Base-by-base conservation (phyloP, 805 yeast species). In the Wickerhamiella sorbophila region DNA sequence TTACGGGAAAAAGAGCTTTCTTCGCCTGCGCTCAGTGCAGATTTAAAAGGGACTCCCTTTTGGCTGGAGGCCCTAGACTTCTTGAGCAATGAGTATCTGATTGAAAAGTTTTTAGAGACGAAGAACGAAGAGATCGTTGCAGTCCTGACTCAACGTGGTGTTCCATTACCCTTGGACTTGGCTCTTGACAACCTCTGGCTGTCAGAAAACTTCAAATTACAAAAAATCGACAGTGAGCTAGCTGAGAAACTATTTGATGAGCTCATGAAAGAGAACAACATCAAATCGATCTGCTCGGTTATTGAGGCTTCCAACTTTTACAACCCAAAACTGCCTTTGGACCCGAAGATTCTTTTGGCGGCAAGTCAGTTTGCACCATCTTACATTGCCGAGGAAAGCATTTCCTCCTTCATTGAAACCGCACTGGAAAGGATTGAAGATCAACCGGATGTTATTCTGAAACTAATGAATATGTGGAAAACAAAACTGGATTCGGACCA, bases 21-120 rank as follows among this genome's bases (percentile, higher is more conserved):
- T 4, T 26, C 43, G 17, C 36, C 26, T 2, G 49, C 39, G 12
- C 43, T 52, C 4, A 16, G 33, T 1, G 15, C 10, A 2, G 40
- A 26, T 14, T 21, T 52, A 12, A 46, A 43, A n/a, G 14, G 24
- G 3, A 27, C 40, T 5, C 19, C n/a, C 5, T 15, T 37, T n/a
- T 53, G 56, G 56, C 17, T 12, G 12, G 33, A 38, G 9, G 55
- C 53, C 4, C 18, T 52, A 10, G 33, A 39, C 4, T 31, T 41
- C 1, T 31, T 48, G 9, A 26, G 42, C 31, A 37, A 39, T 1
- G 49, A 42, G 19, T 47, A 45, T 19, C 22, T 53, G 31, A 12
- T 41, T 4, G 14, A 14, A 14, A 38, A 44, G 18, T 21, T 31
- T 9, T 12, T 10, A 4, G 20, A 35, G n/a, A 12, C n/a, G 26